Percentiles rank a stretch among this genome's conserved stretches.
phyloP scores from a whole-genome alignment of 1,284 basidiomycete genomes.

The Trichosporon inkin region DNA sequence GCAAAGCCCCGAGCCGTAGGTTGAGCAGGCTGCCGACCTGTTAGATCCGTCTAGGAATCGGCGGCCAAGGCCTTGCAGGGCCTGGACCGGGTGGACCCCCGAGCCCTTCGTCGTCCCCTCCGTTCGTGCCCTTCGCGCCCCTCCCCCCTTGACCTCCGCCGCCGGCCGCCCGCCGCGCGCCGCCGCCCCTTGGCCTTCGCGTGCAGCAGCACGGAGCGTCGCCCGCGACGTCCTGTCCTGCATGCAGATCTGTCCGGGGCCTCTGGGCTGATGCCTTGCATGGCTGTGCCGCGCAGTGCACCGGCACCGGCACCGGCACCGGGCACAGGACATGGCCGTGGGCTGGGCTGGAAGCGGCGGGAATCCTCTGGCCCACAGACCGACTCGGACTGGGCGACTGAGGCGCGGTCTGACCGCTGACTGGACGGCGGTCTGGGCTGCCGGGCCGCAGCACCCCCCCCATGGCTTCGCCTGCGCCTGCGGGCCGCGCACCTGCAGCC shows the following conservation, averaged over 20 bases:
- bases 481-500: background rate
- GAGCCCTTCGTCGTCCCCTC: constrained; percentile 2
- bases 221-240: too few relatives aligned
- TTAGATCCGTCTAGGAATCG: background rate
- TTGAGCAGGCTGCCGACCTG: too few relatives aligned
- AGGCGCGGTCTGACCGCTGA: constrained; percentile 1
- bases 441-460: background rate
- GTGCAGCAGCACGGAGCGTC: too few relatives aligned
- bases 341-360: background rate
- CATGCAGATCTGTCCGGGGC: background rate
- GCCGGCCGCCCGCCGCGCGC: too few relatives aligned
- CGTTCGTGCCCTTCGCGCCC: too few relatives aligned
- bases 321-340: background rate
- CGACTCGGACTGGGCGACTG: constrained; percentile 1
- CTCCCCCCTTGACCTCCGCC: constrained; percentile 5
- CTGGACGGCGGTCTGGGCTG: background rate
- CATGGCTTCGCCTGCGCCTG: background rate
- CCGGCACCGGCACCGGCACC: background rate
- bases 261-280: constrained; percentile 1
- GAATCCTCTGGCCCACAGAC: background rate
- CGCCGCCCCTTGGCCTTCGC: background rate
- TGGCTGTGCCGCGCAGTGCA: background rate
- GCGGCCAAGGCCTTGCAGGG: constrained; percentile 6
- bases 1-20: too few relatives aligned
- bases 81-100: constrained; percentile 6